phyloP scores from a whole-genome alignment of 2,329 filamentous ascomycete genomes.

The Arthroderma uncinatum region DNA sequence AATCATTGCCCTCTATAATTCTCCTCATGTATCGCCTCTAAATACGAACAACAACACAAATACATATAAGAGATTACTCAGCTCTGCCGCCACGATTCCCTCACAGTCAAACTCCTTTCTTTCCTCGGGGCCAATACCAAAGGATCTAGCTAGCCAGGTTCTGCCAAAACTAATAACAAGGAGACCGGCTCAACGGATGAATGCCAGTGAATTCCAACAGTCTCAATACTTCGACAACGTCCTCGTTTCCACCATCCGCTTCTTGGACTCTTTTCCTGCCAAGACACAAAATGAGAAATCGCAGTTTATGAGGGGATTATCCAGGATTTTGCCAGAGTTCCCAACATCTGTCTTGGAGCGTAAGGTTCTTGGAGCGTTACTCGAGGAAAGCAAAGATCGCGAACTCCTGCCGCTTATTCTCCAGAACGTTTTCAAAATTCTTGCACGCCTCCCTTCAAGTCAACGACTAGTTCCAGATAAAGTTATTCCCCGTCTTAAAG shows the following conservation, averaged over 20 bases:
- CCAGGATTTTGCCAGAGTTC: constrained; percentile 80
- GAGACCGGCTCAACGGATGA: constrained; percentile 75
- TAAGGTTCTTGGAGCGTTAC: constrained; percentile 75
- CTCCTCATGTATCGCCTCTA: constrained; percentile 79
- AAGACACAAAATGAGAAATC: constrained; percentile 87
- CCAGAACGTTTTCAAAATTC: constrained; percentile 84
- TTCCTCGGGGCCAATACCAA: constrained; percentile 65
- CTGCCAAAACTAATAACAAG: constrained; percentile 78
- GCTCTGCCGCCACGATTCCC: constrained; percentile 66
- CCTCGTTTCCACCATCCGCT: constrained; percentile 88
- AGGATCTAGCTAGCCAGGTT: constrained; percentile 62
- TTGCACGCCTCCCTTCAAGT: constrained; percentile 64
- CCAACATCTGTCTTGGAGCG: constrained; percentile 89
- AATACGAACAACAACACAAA: constrained; percentile 70
- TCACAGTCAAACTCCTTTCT: constrained; percentile 75
- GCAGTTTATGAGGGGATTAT: constrained; percentile 79
- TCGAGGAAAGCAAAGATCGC: constrained; percentile 89
- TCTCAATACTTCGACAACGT: constrained; percentile 97
- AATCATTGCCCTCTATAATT: constrained; percentile 84
- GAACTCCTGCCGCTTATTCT: constrained; percentile 76
- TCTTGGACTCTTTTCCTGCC: constrained; percentile 78
- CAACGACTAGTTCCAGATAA: constrained; percentile 72
- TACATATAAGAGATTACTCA: constrained; percentile 74
- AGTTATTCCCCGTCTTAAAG: constrained; percentile 72
- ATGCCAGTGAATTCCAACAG: constrained; percentile 82